phyloP scores from a whole-genome alignment of 345 rosid species.

The Hypericum androsaemum region DNA sequence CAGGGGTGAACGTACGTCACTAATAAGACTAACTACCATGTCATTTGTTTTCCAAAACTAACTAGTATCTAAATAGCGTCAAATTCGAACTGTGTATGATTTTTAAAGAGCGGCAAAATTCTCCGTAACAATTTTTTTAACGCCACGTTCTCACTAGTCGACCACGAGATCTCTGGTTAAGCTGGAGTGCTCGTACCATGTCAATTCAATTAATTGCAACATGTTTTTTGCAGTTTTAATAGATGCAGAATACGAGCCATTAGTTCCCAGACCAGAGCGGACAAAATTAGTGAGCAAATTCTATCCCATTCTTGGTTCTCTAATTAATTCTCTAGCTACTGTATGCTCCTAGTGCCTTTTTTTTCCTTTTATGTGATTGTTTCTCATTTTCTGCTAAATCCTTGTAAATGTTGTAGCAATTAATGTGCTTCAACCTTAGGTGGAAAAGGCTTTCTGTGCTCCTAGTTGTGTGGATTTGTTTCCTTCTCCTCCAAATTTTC shows the following conservation, averaged over 20 bases:
- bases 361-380: background rate
- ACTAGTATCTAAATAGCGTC: too few species aligned
- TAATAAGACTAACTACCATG: background rate
- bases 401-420: slow-evolving; percentile 55
- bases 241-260: slow-evolving; percentile 62
- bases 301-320: background rate
- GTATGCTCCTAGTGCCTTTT: background rate
- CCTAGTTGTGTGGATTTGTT: slow-evolving; percentile 45
- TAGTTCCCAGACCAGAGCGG: slow-evolving; percentile 60
- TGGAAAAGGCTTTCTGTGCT: slow-evolving; percentile 57
- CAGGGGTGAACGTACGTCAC: slow-evolving; percentile 68
- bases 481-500: slow-evolving; percentile 60
- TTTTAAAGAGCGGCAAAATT: too few species aligned
- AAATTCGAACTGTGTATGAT: too few species aligned
- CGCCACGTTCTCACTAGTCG: too few species aligned
- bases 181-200: too few species aligned
- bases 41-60: too few species aligned
- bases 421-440: slow-evolving; percentile 51
- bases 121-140: too few species aligned
- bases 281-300: slow-evolving; percentile 39
- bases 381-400: background rate
- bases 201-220: too few species aligned
- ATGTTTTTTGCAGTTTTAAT: slow-evolving; percentile 68
- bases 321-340: background rate
- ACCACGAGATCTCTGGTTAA: too few species aligned